phyloP scores from a whole-genome alignment of 164 flowering plant genomes.

The Vitis rotundifolia region DNA sequence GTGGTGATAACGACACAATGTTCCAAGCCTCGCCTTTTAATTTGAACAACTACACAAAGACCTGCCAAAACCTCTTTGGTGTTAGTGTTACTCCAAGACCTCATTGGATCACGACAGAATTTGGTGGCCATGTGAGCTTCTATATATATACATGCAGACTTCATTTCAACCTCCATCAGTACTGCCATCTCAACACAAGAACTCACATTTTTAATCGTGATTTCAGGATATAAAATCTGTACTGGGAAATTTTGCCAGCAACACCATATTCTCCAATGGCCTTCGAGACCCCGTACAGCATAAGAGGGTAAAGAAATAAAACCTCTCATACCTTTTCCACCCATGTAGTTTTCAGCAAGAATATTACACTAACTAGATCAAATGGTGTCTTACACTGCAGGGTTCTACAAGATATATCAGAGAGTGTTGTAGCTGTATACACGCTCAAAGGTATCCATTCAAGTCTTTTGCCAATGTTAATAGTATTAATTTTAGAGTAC shows the following conservation, averaged over 20 bases:
- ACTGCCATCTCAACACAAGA: background rate
- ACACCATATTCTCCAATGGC: background rate
- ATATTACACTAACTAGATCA: too few relatives aligned
- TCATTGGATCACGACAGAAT: background rate
- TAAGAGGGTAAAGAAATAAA: too few relatives aligned
- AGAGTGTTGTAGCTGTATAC: too few relatives aligned
- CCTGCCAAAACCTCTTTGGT: background rate
- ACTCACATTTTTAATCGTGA: background rate
- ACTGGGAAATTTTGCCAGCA: background rate
- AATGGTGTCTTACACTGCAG: too few relatives aligned
- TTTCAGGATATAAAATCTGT: background rate
- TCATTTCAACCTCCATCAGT: background rate
- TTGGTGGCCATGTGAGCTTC: background rate
- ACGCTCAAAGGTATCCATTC: too few relatives aligned
- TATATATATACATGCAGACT: background rate
- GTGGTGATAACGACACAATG: background rate
- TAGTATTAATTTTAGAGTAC: too few relatives aligned
- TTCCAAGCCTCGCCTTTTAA: background rate
- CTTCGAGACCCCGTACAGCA: background rate
- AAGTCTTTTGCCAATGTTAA: too few relatives aligned
- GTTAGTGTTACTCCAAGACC: background rate
- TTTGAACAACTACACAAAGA: background rate
- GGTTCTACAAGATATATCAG: too few relatives aligned
- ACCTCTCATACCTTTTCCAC: too few relatives aligned
- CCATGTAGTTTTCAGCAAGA: too few relatives aligned